These are phyloP conservation scores for Cercophora samala DNA, from an alignment of 495 filamentous ascomycete genomes.

Conservation along the genomic window DNA sequence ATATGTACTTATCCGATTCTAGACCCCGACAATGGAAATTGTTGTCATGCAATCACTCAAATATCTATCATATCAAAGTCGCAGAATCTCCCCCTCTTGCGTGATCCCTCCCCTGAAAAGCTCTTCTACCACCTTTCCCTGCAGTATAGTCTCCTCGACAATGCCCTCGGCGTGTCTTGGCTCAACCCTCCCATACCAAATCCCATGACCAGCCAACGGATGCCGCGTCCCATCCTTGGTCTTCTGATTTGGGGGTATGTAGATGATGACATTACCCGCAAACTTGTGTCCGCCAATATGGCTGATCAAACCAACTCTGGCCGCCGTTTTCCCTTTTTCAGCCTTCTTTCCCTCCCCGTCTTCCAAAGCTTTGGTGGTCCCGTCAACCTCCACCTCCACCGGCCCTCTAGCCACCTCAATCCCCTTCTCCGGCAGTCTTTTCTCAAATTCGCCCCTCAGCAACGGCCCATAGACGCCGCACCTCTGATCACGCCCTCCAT, in stretches of 20 bases:
- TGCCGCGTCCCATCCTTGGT: conserved; percentile 39
- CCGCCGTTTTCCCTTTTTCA: conserved; percentile 35
- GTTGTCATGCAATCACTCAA: neutral
- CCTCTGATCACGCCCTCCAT: conserved; percentile 71
- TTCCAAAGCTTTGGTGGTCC: conserved; percentile 20
- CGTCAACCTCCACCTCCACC: conserved; percentile 29
- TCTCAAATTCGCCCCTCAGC: conserved; percentile 64
- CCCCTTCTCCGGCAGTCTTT: conserved; percentile 34
- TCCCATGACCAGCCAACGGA: conserved; percentile 71
- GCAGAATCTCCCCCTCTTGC: conserved; percentile 41
- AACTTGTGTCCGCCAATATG: conserved; percentile 93
- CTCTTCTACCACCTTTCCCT: conserved; percentile 70
- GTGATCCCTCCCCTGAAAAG: conserved; percentile 66
- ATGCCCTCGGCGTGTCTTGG: conserved; percentile 85
- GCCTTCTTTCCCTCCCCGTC: conserved; percentile 20
- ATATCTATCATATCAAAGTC: conserved; percentile 30
- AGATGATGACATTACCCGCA: conserved; percentile 90
- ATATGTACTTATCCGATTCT: neutral
- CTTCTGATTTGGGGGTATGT: conserved; percentile 62
- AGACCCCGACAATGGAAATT: conserved; percentile 1
- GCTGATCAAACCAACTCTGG: conserved; percentile 70
- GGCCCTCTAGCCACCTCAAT: conserved; percentile 39
- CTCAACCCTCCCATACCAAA: conserved; percentile 92
- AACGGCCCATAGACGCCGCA: conserved; percentile 79
- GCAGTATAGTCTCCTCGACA: conserved; percentile 71